phyloP scores from a whole-genome alignment of 1,284 basidiomycete genomes.

The Cutaneotrichosporon daszewskae region DNA sequence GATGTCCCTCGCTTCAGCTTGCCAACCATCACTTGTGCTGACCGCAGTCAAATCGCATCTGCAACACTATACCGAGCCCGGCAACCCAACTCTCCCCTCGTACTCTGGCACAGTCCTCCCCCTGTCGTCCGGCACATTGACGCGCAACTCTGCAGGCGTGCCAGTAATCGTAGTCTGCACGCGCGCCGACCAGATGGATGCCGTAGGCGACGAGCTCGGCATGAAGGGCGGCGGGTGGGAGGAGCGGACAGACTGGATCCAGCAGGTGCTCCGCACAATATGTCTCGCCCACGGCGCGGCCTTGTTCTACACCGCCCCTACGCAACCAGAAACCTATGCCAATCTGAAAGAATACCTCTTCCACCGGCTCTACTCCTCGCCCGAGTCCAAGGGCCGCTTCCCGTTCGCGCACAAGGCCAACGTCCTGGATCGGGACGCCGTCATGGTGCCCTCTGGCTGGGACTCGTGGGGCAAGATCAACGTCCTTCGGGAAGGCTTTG shows the following conservation, averaged over 20 bases:
- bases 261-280: slow-evolving; percentile 87
- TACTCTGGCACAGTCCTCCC: slow-evolving; percentile 56
- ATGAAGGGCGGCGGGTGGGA: slow-evolving; percentile 76
- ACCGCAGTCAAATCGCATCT: slow-evolving; percentile 72
- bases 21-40: background rate
- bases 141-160: slow-evolving; percentile 73
- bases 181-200: slow-evolving; percentile 82
- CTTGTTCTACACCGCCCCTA: slow-evolving; percentile 81
- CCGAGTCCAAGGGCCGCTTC: slow-evolving; percentile 52
- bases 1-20: too few species aligned
- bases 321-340: slow-evolving; percentile 67
- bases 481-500: slow-evolving; percentile 85
- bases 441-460: slow-evolving; percentile 92
- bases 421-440: slow-evolving; percentile 82
- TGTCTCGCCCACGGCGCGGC: slow-evolving; percentile 90
- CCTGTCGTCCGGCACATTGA: slow-evolving; percentile 69
- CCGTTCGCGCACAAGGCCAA: slow-evolving; percentile 82
- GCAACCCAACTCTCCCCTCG: slow-evolving; percentile 28
- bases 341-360: slow-evolving; percentile 79
- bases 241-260: slow-evolving; percentile 88
- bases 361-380: slow-evolving; percentile 69
- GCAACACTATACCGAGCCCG: slow-evolving; percentile 81
- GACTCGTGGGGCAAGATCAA: slow-evolving; percentile 96
- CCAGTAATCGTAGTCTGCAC: slow-evolving; percentile 87
- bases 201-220: slow-evolving; percentile 57